Evolutionary conservation across 768 basidiomycete genomes (phyloP), one percentile per base, ranked within the genome.

Genomic region (Mycena polygramma): DNA sequence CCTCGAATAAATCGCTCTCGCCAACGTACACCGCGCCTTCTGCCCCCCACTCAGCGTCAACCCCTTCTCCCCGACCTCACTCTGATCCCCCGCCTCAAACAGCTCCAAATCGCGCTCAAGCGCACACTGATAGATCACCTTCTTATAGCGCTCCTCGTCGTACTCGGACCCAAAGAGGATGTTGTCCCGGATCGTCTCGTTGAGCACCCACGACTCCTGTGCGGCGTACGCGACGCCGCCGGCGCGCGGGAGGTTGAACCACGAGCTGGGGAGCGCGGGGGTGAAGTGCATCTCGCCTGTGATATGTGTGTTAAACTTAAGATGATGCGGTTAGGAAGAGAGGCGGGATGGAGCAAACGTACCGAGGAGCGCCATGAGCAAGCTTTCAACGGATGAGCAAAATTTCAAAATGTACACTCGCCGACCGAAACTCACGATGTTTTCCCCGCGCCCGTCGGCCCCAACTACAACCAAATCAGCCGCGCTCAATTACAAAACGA

Each of bases 141-240:
- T 88, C 84, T 91, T 91, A 77, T 97, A 97, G 17, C 91, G 86
- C 68, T 87, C 89, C 76, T 94, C 91, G 48, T 97, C 92, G 70
- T 90, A 95, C 0, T 89, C 86, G 11, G 89, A 81, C 35, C 95
- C 94, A 71, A 97, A 97, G 58, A 93, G 80, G 67, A 97, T 92
- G 75, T 97, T 97, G 46, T 94, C 92, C 77, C 82, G 84, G 61
- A 94, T 92, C 0, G 92, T 94, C 71, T 92, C 92, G 73, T 94
- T 95, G 77, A 91, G 88, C 4, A 95, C 90, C 94, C 94, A 97
- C 2, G 92, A 90, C 76, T 95, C 93, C 77, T 97, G 94, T 5
- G 92, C 92, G 6, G 92, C 92, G 77, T 94, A 95, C 1, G 93
- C 90, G 41, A 96, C 86, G 2, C 94, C 93, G 0, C 86, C 86